Conservation (phyloP, 108 stramenopile species). For the Nitzschia palea region DNA sequence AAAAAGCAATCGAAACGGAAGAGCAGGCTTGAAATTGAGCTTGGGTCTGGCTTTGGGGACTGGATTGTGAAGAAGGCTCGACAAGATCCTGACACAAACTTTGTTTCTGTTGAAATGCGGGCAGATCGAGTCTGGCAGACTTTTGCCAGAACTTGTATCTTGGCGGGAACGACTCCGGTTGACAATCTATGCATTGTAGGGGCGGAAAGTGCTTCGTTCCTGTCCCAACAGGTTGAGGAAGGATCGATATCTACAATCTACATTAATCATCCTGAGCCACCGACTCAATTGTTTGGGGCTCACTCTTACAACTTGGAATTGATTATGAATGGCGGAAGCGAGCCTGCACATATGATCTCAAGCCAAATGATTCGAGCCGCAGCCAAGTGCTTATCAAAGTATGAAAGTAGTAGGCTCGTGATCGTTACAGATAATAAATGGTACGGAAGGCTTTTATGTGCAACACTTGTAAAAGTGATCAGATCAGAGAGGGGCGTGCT, state of each 20-base stretch:
- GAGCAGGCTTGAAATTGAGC: conserved; percentile 63
- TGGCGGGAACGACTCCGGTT: conserved; percentile 28
- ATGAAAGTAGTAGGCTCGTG: conserved; percentile 42
- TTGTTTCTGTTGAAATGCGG: conserved; percentile 76
- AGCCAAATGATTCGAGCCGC: conserved; percentile 49
- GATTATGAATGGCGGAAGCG: conserved; percentile 49
- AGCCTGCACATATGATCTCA: conserved; percentile 84
- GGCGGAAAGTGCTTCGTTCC: conserved; percentile 69
- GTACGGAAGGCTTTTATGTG: conserved; percentile 70
- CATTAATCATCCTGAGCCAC: conserved; percentile 88
- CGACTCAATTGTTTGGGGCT: conserved; percentile 77
- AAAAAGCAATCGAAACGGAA: conserved; percentile 24
- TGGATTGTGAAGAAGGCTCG: conserved; percentile 75
- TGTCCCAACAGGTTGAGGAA: conserved; percentile 41
- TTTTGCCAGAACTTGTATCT: conserved; percentile 33
- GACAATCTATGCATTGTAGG: conserved; percentile 76
- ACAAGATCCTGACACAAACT: conserved; percentile 54
- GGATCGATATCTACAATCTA: conserved; percentile 59
- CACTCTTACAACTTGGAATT: conserved; percentile 27
- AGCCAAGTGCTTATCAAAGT: conserved; percentile 45
- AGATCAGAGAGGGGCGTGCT: conserved; percentile 8
- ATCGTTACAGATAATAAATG: conserved; percentile 83
- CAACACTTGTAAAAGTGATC: conserved; percentile 52
- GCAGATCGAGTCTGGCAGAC: conserved; percentile 81
- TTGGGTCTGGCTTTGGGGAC: conserved; percentile 83